Evolutionary conservation across 2,329 filamentous ascomycete genomes (phyloP), one percentile per base, ranked within the genome.

Genomic region (Aureobasidium leucospermi): DNA sequence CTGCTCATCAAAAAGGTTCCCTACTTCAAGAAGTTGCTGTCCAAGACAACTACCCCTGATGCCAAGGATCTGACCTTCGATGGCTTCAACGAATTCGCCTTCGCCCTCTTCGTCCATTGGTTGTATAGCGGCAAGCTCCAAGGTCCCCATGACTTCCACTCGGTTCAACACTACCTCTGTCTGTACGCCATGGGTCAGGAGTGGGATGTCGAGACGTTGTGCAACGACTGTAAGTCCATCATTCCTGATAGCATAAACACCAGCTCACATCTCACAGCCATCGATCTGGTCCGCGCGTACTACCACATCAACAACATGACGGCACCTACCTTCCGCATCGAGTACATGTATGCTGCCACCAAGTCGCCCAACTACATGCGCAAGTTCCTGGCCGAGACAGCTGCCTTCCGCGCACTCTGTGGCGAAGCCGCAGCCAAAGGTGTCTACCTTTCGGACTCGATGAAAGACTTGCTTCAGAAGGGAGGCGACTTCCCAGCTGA

Each of bases 331-430:
- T 73, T 69, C 62, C 67, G 71, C 32, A 64, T 73, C 38, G 70
- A 73, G 60, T 73, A 72, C 65, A 66, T 73, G 48, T 72, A 71
- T 66, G 62, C 64, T 19, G 65, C 62, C 62, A 70, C 68, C 4
- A 31, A 52, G 11, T 56, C 39, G 13, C 62, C 67, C 8, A 68
- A 68, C 58, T 59, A 45, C 15, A 68, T 73, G 70, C 67, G 69
- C 41, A 62, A 59, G 43, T 73, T 73, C 64, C 66, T 73, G 36
- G 57, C 68, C 29, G 49, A 60, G 23, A 71, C 69, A 3, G 70
- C 70, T 9, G 70, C 69, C 6, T 71, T 66, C 58, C 65, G 69
- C 28, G 59, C 61, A 10, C 59, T 72, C 19, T 65, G 64, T 56
- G 67, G 69, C 49, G 38, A 60, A 4, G 52, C 59, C 9, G 29